Evolutionary conservation across 768 basidiomycete species (phyloP).

Genomic region (Kwoniella dejecticola): DNA sequence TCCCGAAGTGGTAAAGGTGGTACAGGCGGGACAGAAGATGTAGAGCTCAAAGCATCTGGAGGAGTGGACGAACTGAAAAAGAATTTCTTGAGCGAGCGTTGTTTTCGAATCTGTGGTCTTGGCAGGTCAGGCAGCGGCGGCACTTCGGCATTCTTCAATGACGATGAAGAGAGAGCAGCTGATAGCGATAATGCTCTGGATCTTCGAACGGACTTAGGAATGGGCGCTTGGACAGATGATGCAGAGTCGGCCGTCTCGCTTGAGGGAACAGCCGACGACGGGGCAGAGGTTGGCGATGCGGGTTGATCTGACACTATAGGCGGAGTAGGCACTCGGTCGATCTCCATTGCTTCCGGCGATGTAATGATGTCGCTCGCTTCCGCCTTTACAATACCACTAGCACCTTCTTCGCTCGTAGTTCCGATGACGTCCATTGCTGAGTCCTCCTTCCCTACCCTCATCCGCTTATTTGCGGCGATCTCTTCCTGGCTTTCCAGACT

Average conservation of each 20-base stretch:
- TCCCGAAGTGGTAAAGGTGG: neutral
- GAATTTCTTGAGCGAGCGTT: slow-evolving; percentile 41
- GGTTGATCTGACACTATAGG: neutral
- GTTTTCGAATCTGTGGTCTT: slow-evolving; percentile 27
- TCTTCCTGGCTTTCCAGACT: slow-evolving; percentile 21
- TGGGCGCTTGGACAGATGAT: slow-evolving; percentile 1
- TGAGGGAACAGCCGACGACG: no score
- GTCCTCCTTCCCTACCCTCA: slow-evolving; percentile 10
- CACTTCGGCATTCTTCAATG: slow-evolving; percentile 12
- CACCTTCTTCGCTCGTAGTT: neutral
- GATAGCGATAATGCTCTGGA: slow-evolving; percentile 21
- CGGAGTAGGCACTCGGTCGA: slow-evolving; percentile 6
- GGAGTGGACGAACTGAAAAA: slow-evolving; percentile 32
- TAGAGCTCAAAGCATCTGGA: neutral
- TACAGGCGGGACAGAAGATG: neutral
- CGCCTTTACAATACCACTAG: neutral
- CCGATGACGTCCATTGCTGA: neutral
- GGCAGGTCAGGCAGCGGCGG: slow-evolving; percentile 9
- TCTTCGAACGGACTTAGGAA: slow-evolving; percentile 6
- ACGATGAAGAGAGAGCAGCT: slow-evolving; percentile 18
- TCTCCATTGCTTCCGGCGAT: slow-evolving; percentile 1
- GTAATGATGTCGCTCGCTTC: neutral
- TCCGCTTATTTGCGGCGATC: slow-evolving; percentile 14
- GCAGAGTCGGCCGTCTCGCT: neutral
- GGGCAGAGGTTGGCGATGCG: no score